Conservation (phyloP, 768 basidiomycete species). For the Fistulinella prunicolor region DNA sequence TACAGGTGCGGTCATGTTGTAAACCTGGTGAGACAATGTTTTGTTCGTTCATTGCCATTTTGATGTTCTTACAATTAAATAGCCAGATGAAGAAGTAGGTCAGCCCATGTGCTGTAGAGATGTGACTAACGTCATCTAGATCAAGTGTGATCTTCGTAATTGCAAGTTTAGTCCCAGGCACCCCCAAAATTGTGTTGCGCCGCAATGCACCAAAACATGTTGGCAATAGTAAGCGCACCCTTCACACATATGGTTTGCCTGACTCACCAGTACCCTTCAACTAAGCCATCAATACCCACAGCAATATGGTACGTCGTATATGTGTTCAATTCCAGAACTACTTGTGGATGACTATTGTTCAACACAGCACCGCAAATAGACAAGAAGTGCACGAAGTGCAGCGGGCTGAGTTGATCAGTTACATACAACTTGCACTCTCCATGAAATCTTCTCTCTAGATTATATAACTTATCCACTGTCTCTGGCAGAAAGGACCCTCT, state of each 20-base stretch:
- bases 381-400: conserved; percentile 48
- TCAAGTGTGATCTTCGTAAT: conserved; percentile 54
- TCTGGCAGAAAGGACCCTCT: conserved; percentile 7
- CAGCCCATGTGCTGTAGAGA: background rate
- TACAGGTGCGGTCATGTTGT: conserved; percentile 54
- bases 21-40: conserved; percentile 39
- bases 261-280: conserved; percentile 13
- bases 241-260: background rate
- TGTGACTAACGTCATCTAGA: conserved; percentile 37
- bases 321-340: conserved; percentile 3
- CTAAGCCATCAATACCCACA: conserved; percentile 59
- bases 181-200: conserved; percentile 46
- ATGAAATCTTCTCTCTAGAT: background rate
- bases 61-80: conserved; percentile 2
- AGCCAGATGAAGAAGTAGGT: conserved; percentile 61
- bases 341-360: conserved; percentile 1
- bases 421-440: conserved; percentile 9
- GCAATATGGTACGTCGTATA: conserved; percentile 49
- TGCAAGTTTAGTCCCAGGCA: conserved; percentile 67
- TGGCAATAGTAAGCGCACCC: conserved; percentile 63
- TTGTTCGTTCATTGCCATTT: conserved; percentile 5
- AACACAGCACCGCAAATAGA: conserved; percentile 57
- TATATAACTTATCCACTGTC: background rate
- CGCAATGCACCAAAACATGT: conserved; percentile 53
- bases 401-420: conserved; percentile 19